Conservation (phyloP, 2,329 filamentous ascomycete genomes). For the Curvularia sp. region DNA sequence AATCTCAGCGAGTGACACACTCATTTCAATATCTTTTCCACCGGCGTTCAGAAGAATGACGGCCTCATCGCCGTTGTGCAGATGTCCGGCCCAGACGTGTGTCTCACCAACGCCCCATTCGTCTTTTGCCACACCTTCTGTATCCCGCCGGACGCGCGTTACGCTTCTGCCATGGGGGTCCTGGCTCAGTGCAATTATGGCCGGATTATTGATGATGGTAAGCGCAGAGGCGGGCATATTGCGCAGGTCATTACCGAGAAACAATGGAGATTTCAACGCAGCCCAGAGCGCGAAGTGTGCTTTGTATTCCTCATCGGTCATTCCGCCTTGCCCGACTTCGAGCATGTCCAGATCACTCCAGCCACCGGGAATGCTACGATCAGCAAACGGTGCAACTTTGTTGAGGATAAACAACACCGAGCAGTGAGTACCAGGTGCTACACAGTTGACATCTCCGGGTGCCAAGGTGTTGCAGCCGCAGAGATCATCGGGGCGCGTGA, state of each 20-base stretch:
- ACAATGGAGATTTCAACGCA: constrained; percentile 51
- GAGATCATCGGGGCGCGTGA: constrained; percentile 37
- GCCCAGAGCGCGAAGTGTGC: constrained; percentile 53
- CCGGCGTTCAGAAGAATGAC: constrained; percentile 34
- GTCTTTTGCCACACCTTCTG: constrained; percentile 27
- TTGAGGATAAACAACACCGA: constrained; percentile 41
- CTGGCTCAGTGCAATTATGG: constrained; percentile 37
- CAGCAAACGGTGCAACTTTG: constrained; percentile 37
- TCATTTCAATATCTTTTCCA: constrained; percentile 29
- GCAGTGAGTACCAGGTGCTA: constrained; percentile 38
- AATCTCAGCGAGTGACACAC: constrained; percentile 31
- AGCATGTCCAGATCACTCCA: constrained; percentile 45
- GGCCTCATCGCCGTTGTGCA: constrained; percentile 31
- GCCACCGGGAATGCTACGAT: constrained; percentile 38
- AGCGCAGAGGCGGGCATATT: constrained; percentile 51
- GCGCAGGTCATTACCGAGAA: constrained; percentile 54
- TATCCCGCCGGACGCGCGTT: constrained; percentile 31
- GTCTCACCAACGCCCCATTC: constrained; percentile 36
- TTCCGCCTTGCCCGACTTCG: constrained; percentile 39
- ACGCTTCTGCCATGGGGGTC: constrained; percentile 34
- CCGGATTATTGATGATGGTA: constrained; percentile 49
- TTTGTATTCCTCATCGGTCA: constrained; percentile 45
- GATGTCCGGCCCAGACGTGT: constrained; percentile 33
- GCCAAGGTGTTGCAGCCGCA: constrained; percentile 37
- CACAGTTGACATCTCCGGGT: constrained; percentile 34